These are phyloP conservation scores for Suhomyces kilbournensis DNA, from an alignment of 805 yeast species.

Conservation along the genomic window DNA sequence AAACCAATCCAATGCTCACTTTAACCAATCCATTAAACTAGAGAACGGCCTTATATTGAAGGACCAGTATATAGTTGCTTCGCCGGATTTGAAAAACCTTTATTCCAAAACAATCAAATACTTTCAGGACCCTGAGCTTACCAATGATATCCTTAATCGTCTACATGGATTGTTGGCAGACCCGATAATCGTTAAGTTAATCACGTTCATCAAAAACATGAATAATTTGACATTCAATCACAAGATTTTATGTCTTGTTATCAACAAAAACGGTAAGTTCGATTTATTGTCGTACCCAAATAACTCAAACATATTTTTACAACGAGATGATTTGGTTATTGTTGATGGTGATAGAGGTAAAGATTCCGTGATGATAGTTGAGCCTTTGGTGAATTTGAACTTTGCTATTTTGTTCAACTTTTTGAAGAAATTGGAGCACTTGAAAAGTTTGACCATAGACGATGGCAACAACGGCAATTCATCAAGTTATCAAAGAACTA, in stretches of 20 bases:
- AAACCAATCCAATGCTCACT: conserved; percentile 1
- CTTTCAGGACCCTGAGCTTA: conserved; percentile 40
- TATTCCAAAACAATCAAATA: conserved; percentile 51
- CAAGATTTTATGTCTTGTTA: conserved; percentile 46
- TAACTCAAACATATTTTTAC: conserved; percentile 57
- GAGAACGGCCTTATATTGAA: conserved; percentile 64
- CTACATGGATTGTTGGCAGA: conserved; percentile 25
- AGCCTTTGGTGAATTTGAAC: conserved; percentile 59
- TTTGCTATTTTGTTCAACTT: conserved; percentile 72
- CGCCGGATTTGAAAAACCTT: conserved; percentile 50
- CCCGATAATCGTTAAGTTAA: conserved; percentile 28
- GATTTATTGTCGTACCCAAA: conserved; percentile 69
- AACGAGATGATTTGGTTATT: conserved; percentile 63
- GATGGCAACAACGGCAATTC: conserved; percentile 19
- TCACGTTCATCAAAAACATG: conserved; percentile 37
- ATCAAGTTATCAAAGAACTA: conserved; percentile 19
- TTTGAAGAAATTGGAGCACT: conserved; percentile 68
- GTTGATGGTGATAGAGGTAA: conserved; percentile 85
- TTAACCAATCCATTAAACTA: conserved; percentile 32
- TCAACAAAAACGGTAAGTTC: conserved; percentile 62
- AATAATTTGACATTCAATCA: conserved; percentile 41
- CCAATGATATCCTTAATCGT: conserved; percentile 23
- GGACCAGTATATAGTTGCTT: conserved; percentile 56
- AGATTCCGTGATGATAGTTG: conserved; percentile 70
- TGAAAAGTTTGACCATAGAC: conserved; percentile 46